phyloP scores from a whole-genome alignment of 176 grass and related monocot genomes.

The Hsuehochloa calcarea region DNA sequence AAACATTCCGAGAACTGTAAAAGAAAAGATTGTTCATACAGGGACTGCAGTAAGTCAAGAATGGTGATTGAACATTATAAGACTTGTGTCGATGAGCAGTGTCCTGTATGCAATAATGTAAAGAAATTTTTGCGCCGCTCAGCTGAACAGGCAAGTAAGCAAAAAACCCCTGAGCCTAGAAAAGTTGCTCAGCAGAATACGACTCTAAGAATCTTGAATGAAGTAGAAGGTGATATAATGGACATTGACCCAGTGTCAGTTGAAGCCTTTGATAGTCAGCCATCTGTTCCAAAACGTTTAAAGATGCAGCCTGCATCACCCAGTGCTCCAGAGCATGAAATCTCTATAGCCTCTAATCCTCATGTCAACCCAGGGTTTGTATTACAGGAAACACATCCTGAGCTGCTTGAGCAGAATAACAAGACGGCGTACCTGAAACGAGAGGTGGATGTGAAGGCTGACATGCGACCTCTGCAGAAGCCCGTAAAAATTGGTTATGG shows the following conservation, averaged over 20 bases:
- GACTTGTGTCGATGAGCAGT: slow-evolving; percentile 58
- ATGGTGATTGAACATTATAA: slow-evolving; percentile 69
- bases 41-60: slow-evolving; percentile 58
- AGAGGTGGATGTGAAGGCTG: slow-evolving; percentile 61
- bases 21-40: slow-evolving; percentile 61
- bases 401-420: slow-evolving; percentile 56
- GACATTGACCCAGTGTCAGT: slow-evolving; percentile 55
- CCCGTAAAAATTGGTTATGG: slow-evolving; percentile 40
- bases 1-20: slow-evolving; percentile 77
- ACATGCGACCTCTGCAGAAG: slow-evolving; percentile 43
- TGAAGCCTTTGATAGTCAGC: slow-evolving; percentile 61
- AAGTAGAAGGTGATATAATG: slow-evolving; percentile 57
- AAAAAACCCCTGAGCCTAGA: slow-evolving; percentile 39
- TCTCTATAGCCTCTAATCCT: slow-evolving; percentile 43
- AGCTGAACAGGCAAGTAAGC: slow-evolving; percentile 54
- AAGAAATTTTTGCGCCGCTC: slow-evolving; percentile 50
- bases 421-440: slow-evolving; percentile 47
- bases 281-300: slow-evolving; percentile 60
- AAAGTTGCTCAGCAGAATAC: slow-evolving; percentile 48
- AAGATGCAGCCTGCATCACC: slow-evolving; percentile 49
- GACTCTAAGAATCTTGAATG: slow-evolving; percentile 43
- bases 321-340: slow-evolving; percentile 50
- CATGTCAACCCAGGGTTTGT: slow-evolving; percentile 47
- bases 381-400: slow-evolving; percentile 51
- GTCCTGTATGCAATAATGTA: slow-evolving; percentile 78